Conservation (phyloP, 1,284 basidiomycete genomes). For the Wallemia mellicola region DNA sequence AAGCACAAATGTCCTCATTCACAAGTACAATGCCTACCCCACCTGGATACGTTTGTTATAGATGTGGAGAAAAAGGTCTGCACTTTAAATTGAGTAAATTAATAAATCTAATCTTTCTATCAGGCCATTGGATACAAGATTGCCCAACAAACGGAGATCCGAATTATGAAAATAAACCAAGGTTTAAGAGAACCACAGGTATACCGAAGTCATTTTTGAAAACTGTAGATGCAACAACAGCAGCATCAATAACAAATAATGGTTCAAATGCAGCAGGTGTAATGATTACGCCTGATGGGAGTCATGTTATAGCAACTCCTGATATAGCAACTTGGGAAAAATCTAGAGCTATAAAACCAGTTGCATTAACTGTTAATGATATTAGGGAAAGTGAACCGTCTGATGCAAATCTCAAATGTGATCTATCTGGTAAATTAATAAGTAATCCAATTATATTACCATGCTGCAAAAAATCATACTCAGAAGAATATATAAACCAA, state of each 20-base stretch:
- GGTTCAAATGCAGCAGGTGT: slow-evolving; percentile 42
- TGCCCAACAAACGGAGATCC: slow-evolving; percentile 93
- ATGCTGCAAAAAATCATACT: slow-evolving; percentile 64
- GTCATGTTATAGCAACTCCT: slow-evolving; percentile 77
- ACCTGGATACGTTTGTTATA: slow-evolving; percentile 92
- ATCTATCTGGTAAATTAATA: slow-evolving; percentile 64
- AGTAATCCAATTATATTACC: slow-evolving; percentile 69
- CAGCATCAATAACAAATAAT: slow-evolving; percentile 8
- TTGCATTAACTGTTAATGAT: slow-evolving; percentile 55
- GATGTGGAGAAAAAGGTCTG: slow-evolving; percentile 88
- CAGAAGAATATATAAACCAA: slow-evolving; percentile 80
- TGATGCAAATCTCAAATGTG: slow-evolving; percentile 46
- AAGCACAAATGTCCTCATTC: slow-evolving; percentile 17
- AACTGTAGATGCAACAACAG: slow-evolving; percentile 61
- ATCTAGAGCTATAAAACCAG: slow-evolving; percentile 33
- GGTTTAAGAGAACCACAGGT: slow-evolving; percentile 91
- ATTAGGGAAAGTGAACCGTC: slow-evolving; percentile 47
- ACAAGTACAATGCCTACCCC: slow-evolving; percentile 24
- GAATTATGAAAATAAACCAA: slow-evolving; percentile 71
- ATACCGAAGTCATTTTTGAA: slow-evolving; percentile 92
- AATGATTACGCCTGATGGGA: slow-evolving; percentile 89
- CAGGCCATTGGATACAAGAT: slow-evolving; percentile 97
- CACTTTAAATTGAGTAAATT: neutral
- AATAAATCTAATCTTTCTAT: slow-evolving; percentile 1
- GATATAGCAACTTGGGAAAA: slow-evolving; percentile 83